Evolutionary conservation across 805 yeast species (phyloP).

Genomic region (Hemisphaericaspora nanyangensis): DNA sequence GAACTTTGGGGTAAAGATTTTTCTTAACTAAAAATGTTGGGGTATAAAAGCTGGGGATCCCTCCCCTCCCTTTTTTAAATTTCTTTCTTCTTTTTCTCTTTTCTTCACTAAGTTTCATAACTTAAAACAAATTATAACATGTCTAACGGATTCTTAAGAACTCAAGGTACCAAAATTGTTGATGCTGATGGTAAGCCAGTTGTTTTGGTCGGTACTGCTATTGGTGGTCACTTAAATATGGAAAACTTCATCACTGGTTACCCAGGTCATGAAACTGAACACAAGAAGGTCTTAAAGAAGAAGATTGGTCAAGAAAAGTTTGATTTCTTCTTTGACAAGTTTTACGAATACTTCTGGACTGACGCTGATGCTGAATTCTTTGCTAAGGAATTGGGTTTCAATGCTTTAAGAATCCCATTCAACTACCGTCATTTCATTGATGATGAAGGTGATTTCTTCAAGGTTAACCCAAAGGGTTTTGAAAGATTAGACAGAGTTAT

Average conservation of each 20-base stretch:
- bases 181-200: slow-evolving; percentile 36
- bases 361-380: slow-evolving; percentile 47
- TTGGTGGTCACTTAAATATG: slow-evolving; percentile 52
- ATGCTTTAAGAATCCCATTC: slow-evolving; percentile 49
- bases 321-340: slow-evolving; percentile 47
- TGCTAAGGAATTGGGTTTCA: slow-evolving; percentile 35
- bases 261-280: slow-evolving; percentile 53
- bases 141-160: slow-evolving; percentile 28
- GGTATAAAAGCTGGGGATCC: neutral
- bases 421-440: slow-evolving; percentile 49
- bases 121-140: neutral
- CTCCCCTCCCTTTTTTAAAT: neutral
- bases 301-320: slow-evolving; percentile 46
- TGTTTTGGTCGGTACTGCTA: slow-evolving; percentile 46
- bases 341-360: slow-evolving; percentile 53
- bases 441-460: slow-evolving; percentile 41
- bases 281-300: slow-evolving; percentile 35
- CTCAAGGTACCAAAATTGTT: slow-evolving; percentile 46
- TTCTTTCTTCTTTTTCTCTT: neutral
- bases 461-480: slow-evolving; percentile 43
- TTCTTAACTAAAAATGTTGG: no score
- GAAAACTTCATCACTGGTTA: slow-evolving; percentile 55
- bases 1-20: no score
- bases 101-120: neutral
- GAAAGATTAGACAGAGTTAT: slow-evolving; percentile 40